phyloP scores from a whole-genome alignment of 1,284 basidiomycete species.

The Vanrija sp. region DNA sequence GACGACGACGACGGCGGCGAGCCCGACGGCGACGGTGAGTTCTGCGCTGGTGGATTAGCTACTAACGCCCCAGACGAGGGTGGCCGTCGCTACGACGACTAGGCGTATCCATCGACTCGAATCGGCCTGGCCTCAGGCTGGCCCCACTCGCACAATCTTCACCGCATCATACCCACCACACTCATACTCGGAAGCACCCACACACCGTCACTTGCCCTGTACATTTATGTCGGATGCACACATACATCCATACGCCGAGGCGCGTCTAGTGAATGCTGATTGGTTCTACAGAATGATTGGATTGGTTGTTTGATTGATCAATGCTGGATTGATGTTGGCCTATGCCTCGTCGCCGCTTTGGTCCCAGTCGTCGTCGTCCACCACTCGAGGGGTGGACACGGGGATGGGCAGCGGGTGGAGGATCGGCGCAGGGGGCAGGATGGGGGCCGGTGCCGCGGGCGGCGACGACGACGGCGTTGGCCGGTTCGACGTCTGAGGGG shows the following conservation, averaged over 20 bases:
- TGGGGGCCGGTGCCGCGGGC: neutral
- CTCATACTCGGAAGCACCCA: too few species aligned
- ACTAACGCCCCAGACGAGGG: slow-evolving; percentile 4
- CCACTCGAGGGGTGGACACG: neutral
- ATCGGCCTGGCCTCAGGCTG: too few species aligned
- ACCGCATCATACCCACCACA: too few species aligned
- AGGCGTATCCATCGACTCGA: neutral
- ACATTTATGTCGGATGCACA: too few species aligned
- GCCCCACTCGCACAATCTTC: neutral
- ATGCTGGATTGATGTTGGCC: neutral
- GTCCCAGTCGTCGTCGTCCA: slow-evolving; percentile 12
- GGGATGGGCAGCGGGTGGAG: neutral
- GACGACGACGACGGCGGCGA: slow-evolving; percentile 45
- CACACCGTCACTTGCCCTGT: too few species aligned
- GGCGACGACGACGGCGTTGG: neutral
- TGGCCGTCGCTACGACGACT: slow-evolving; percentile 5
- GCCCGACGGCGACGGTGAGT: slow-evolving; percentile 32
- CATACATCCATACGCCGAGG: too few species aligned
- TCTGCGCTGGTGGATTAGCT: neutral
- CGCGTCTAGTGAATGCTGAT: too few species aligned
- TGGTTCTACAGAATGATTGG: too few species aligned
- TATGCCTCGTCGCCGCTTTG: slow-evolving; percentile 12
- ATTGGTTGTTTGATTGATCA: neutral
- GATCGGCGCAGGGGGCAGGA: neutral
- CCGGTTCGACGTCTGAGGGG: neutral